These are phyloP conservation scores for Phoenix dactylifera DNA, from an alignment of 176 grass and related monocot species.

Conservation along the genomic window DNA sequence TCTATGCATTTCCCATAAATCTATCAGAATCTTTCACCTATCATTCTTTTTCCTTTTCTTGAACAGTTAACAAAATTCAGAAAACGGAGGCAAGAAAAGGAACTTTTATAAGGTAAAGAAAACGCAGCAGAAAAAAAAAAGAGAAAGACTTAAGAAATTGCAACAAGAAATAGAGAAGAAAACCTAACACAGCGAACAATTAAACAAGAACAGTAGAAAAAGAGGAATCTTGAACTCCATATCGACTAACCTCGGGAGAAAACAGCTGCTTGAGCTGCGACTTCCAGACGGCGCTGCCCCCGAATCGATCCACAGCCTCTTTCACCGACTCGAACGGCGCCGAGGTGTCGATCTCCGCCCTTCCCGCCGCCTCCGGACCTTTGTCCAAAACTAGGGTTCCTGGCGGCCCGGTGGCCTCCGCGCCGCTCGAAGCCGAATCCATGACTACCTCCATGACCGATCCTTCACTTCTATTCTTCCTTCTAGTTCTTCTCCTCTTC, in stretches of 20 bases:
- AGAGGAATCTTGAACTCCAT: not conserved
- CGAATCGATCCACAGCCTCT: conserved; percentile 80
- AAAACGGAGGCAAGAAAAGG: too few relatives aligned
- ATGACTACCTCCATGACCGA: not conserved
- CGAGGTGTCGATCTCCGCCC: conserved; percentile 89
- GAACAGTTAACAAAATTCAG: too few relatives aligned
- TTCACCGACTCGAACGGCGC: conserved; percentile 85
- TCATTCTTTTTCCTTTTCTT: too few relatives aligned
- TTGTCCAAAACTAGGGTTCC: too few relatives aligned
- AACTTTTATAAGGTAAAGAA: too few relatives aligned
- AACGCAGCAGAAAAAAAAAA: too few relatives aligned
- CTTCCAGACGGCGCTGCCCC: conserved; percentile 71
- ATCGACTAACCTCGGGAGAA: conserved; percentile 15
- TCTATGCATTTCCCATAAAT: too few relatives aligned
- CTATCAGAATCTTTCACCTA: too few relatives aligned
- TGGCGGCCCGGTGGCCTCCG: not conserved
- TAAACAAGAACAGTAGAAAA: not conserved
- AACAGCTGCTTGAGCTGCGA: conserved; percentile 44
- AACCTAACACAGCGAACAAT: too few relatives aligned
- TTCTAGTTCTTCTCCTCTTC: not conserved
- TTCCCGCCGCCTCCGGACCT: conserved; percentile 13
- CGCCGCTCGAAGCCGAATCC: not conserved
- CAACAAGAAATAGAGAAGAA: too few relatives aligned
- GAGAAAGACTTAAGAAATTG: too few relatives aligned
- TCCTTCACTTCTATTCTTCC: not conserved